A percentile compares a stretch with the other conserved stretches of the same genome.
Conservation (phyloP, 208 protist species). For the Wallacemonas sp. region DNA sequence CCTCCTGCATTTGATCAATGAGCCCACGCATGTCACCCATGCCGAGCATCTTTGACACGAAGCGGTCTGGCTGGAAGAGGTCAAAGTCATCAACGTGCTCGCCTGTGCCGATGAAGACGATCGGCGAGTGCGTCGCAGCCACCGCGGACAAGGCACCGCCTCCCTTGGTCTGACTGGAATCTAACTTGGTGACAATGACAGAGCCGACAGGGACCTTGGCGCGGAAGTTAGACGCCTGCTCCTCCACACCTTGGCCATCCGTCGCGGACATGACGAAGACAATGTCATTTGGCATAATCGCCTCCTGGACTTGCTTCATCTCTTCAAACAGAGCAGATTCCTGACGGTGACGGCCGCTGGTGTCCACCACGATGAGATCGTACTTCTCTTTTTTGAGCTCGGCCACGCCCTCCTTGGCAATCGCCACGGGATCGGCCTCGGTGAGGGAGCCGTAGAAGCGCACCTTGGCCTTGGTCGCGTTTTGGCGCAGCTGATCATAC, state of each 20-base stretch:
- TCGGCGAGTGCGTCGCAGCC: slow-evolving; percentile 97
- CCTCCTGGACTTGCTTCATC: slow-evolving; percentile 95
- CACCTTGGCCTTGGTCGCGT: slow-evolving; percentile 98
- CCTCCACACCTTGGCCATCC: slow-evolving; percentile 97
- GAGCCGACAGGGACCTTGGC: slow-evolving; percentile 94
- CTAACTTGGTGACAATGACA: slow-evolving; percentile 99
- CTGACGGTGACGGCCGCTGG: slow-evolving; percentile 98
- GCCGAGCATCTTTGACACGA: slow-evolving; percentile 94
- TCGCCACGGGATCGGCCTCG: slow-evolving; percentile 96
- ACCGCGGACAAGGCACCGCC: slow-evolving; percentile 97
- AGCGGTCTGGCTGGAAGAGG: slow-evolving; percentile 84
- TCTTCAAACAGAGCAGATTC: slow-evolving; percentile 98
- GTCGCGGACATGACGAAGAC: slow-evolving; percentile 98
- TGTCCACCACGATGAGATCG: slow-evolving; percentile 99
- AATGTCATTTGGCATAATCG: slow-evolving; percentile 94
- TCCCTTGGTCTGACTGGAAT: slow-evolving; percentile 98
- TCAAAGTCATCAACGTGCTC: slow-evolving; percentile 98
- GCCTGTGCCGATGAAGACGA: slow-evolving; percentile 98
- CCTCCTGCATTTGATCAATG: slow-evolving; percentile 93
- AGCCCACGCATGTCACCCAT: slow-evolving; percentile 95
- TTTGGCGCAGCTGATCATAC: slow-evolving; percentile 98
- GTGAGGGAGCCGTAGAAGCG: slow-evolving; percentile 97
- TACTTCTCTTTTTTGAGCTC: slow-evolving; percentile 96
- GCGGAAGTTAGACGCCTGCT: slow-evolving; percentile 94
- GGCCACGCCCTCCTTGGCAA: slow-evolving; percentile 96